A percentile compares a stretch with the other conserved stretches of the same genome.
Conservation (phyloP, 2,329 filamentous ascomycete species). For the Colletotrichum chrysophilum region DNA sequence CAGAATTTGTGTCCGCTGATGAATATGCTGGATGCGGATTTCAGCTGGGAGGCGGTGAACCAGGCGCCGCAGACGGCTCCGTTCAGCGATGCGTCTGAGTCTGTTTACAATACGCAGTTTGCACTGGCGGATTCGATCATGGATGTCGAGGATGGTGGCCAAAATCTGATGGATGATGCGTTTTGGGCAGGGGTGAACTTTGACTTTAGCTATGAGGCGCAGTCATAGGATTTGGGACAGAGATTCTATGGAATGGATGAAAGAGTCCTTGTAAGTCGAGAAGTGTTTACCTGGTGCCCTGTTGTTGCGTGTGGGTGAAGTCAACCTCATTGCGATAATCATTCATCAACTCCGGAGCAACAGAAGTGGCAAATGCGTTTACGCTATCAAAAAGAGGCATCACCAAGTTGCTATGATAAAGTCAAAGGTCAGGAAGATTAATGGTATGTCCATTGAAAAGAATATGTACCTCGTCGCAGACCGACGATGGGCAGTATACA, state of each 20-base stretch:
- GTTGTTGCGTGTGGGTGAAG: not conserved
- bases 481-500: not conserved
- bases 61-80: not conserved
- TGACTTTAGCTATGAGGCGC: not conserved
- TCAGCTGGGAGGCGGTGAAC: not conserved
- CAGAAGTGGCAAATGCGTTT: not conserved
- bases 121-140: conserved; percentile 10
- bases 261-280: not conserved
- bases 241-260: not conserved
- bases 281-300: too few species aligned
- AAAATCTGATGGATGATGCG: not conserved
- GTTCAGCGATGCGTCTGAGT: not conserved
- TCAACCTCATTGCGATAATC: not conserved
- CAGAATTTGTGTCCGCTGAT: conserved; percentile 17
- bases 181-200: conserved; percentile 12
- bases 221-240: not conserved
- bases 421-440: not conserved
- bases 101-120: conserved; percentile 17
- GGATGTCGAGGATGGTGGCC: not conserved
- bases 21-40: not conserved
- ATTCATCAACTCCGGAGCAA: accelerated
- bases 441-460: not conserved
- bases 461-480: not conserved
- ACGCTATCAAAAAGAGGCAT: not conserved
- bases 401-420: not conserved